Base-by-base conservation (phyloP, 306 rosid genomes). In the Quercus cerris region DNA sequence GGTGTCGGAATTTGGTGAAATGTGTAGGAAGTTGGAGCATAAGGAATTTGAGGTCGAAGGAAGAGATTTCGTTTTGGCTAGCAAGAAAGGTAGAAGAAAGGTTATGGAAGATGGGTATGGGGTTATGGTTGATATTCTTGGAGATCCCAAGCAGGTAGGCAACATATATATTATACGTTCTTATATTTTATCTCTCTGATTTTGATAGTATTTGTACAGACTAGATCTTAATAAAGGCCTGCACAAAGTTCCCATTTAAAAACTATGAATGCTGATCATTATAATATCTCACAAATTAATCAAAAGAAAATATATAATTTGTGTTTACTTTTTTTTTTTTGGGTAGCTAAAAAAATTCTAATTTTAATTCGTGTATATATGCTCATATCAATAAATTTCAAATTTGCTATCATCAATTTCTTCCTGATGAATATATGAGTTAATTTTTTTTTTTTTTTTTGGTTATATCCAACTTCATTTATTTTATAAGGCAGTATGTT, bases 51-150 rank as follows among this genome's bases (percentile, higher is more conserved):
- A 85, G 69, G 77, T 82, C 52, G 78, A 69, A 73, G 88, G 88
- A 5, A 71, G 82, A 75, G 81, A 76, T 66, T 85, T 77, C 62
- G 77, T 55, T 73, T 54, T 85, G 80, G 88, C 86, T 3, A 75
- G 80, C 69, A 82, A 83, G 86, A 83, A 77, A 69, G 89, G 89
- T 54, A 82, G 78, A 71, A 83, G 85, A 30, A 82, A 41, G 58
- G 61, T 56, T 51, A 77, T 86, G 82, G 89, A 86, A 61, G 89
- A 86, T 83, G 75, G 76, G 13, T 77, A 86, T 25, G 80, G 72
- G 25, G 76, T 74, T 57, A 22, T 77, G 80, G 68, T 80, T 73
- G 84, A 86, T 38, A 33, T 86, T 56, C 66, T 61, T 64, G 89
- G 82, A 38, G 86, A 86, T 80, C 80, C 82, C 57, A 86, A 80